Conservation (phyloP, 2,329 filamentous ascomycete genomes). For the Penicillium sp. region DNA sequence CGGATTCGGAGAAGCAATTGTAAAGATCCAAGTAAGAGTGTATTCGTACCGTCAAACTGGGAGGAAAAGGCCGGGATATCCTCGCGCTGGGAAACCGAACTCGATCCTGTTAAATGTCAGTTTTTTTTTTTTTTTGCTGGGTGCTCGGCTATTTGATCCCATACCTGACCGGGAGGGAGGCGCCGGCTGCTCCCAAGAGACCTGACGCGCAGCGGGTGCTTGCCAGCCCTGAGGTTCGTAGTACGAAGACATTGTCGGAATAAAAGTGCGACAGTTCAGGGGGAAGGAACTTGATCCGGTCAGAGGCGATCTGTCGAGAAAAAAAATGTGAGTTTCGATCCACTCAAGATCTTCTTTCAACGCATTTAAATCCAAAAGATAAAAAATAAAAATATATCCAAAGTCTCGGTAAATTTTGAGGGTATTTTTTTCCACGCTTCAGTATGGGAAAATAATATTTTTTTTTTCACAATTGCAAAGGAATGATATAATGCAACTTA, state of each 20-base stretch:
- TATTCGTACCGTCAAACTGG: conserved; percentile 78
- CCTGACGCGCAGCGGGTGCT: conserved; percentile 58
- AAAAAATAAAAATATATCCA: not conserved
- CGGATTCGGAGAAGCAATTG: not conserved
- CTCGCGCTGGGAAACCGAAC: conserved; percentile 70
- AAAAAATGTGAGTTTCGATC: conserved; percentile 20
- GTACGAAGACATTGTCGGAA: conserved; percentile 58
- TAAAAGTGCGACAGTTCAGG: conserved; percentile 22
- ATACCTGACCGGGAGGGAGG: conserved; percentile 71
- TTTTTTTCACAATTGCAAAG: not conserved
- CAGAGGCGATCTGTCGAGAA: conserved; percentile 26
- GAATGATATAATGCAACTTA: conserved; percentile 20
- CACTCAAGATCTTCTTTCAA: conserved; percentile 1
- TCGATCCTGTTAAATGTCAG: conserved; percentile 57
- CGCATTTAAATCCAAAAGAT: not conserved
- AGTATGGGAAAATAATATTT: not conserved
- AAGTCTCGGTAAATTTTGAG: not conserved
- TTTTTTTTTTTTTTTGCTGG: not conserved
- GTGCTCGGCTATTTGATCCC: conserved; percentile 17
- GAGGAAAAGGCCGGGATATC: conserved; percentile 76
- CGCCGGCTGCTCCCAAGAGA: conserved; percentile 70
- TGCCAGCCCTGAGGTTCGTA: conserved; percentile 67
- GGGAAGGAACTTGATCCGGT: conserved; percentile 26
- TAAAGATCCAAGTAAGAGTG: not conserved
- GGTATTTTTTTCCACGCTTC: not conserved